Evolutionary conservation across 805 yeast genomes (phyloP).

Genomic region (Kazachstania kunashirensis): DNA sequence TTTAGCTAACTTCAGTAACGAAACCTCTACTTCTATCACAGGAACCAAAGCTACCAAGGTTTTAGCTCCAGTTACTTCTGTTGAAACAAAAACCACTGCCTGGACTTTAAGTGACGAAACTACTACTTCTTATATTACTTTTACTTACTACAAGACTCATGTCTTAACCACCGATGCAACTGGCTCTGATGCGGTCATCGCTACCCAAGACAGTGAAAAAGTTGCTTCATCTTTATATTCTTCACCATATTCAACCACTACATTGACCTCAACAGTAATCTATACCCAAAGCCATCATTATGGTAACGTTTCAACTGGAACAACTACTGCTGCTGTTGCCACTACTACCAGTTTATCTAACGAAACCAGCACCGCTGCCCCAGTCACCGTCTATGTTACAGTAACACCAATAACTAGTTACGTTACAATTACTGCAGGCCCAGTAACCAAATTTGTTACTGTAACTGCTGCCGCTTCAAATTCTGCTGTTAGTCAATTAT

Average conservation of each 20-base stretch:
- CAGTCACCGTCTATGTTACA: conserved; percentile 8
- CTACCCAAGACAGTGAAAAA: not conserved
- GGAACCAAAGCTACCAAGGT: conserved; percentile 11
- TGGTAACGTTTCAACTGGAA: conserved; percentile 6
- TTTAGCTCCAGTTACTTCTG: conserved; percentile 16
- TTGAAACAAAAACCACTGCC: conserved; percentile 11
- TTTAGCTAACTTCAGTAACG: conserved; percentile 10
- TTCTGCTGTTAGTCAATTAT: not conserved
- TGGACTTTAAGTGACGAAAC: conserved; percentile 17
- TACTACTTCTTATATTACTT: conserved; percentile 20
- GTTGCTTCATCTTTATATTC: conserved; percentile 6
- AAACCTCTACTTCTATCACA: conserved; percentile 6
- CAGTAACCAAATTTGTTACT: conserved; percentile 12
- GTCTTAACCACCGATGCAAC: conserved; percentile 3
- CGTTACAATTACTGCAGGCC: conserved; percentile 8
- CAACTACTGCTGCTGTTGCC: conserved; percentile 1
- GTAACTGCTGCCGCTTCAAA: conserved; percentile 9
- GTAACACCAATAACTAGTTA: conserved; percentile 11
- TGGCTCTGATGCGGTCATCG: not conserved
- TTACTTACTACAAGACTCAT: conserved; percentile 15
- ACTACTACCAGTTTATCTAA: not conserved
- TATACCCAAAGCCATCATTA: not conserved
- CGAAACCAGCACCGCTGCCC: not conserved
- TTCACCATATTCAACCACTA: conserved; percentile 7
- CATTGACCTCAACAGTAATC: not conserved